phyloP scores from a whole-genome alignment of 1,284 basidiomycete species.

The Trametes sp. region DNA sequence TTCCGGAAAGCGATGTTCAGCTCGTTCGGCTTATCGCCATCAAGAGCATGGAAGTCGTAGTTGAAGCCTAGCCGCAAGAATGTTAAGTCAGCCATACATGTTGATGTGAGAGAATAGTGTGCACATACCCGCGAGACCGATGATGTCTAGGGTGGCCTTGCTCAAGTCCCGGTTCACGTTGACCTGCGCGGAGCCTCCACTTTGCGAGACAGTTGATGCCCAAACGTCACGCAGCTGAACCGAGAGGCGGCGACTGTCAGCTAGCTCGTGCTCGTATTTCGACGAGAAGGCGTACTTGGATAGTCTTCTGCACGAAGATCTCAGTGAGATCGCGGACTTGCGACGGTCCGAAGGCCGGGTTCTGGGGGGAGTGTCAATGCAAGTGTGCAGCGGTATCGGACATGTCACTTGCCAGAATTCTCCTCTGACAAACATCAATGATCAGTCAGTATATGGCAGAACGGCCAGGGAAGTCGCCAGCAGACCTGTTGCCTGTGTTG shows the following conservation, averaged over 20 bases:
- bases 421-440: conserved; percentile 9
- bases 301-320: conserved; percentile 63
- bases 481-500: conserved; percentile 25
- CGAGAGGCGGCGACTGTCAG: not conserved
- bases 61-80: conserved; percentile 51
- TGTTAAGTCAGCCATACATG: too few relatives aligned
- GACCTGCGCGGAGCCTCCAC: conserved; percentile 34
- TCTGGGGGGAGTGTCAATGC: conserved; percentile 41
- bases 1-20: conserved; percentile 49
- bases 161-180: conserved; percentile 53
- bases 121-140: conserved; percentile 53
- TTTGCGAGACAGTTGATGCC: conserved; percentile 22
- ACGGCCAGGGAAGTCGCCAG: not conserved
- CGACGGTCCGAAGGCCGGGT: conserved; percentile 64
- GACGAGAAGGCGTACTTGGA: conserved; percentile 45
- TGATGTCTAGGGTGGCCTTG: conserved; percentile 57
- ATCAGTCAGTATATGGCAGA: not conserved
- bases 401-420: conserved; percentile 15
- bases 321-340: conserved; percentile 63
- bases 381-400: too few relatives aligned
- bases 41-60: conserved; percentile 55
- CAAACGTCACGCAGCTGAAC: conserved; percentile 42
- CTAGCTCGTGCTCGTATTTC: not conserved
- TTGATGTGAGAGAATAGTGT: not conserved
- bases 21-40: conserved; percentile 44